Conservation (phyloP, 108 stramenopile species). For the Aurantiochytrium sp. region DNA sequence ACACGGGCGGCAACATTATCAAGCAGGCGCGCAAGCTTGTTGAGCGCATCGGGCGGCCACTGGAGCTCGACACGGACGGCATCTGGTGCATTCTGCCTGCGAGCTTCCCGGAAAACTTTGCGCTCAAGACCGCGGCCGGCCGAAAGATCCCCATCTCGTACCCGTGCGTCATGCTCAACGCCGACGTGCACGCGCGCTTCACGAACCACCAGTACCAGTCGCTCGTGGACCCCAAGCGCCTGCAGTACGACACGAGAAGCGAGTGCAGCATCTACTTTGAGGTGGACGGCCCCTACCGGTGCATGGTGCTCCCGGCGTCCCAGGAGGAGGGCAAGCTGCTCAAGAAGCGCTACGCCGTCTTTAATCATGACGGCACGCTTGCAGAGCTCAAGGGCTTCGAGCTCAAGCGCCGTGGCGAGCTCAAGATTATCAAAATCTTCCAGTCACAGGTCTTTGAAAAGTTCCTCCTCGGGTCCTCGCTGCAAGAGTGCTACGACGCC, state of each 20-base stretch:
- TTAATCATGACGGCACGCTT: slow-evolving; percentile 94
- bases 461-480: slow-evolving; percentile 80
- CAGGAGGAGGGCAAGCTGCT: slow-evolving; percentile 97
- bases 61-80: slow-evolving; percentile 98
- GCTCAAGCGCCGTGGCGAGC: slow-evolving; percentile 95
- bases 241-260: slow-evolving; percentile 78
- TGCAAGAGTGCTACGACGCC: slow-evolving; percentile 84
- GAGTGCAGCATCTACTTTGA: slow-evolving; percentile 99
- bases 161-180: slow-evolving; percentile 98
- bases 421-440: slow-evolving; percentile 97
- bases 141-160: slow-evolving; percentile 75
- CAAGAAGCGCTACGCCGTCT: slow-evolving; percentile 99
- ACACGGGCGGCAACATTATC: slow-evolving; percentile 95
- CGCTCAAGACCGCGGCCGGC: slow-evolving; percentile 63
- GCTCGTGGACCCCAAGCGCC: slow-evolving; percentile 67
- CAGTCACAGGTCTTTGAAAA: slow-evolving; percentile 93
- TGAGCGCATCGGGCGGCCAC: slow-evolving; percentile 92
- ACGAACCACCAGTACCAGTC: slow-evolving; percentile 98
- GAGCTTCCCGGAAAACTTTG: slow-evolving; percentile 89
- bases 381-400: slow-evolving; percentile 99
- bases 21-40: slow-evolving; percentile 88
- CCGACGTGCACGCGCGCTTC: slow-evolving; percentile 93
- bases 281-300: slow-evolving; percentile 96
- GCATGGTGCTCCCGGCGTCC: slow-evolving; percentile 95
- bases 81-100: slow-evolving; percentile 99